Conservation (phyloP, 2,329 filamentous ascomycete species). For the Sodiomyces alkalinus region DNA sequence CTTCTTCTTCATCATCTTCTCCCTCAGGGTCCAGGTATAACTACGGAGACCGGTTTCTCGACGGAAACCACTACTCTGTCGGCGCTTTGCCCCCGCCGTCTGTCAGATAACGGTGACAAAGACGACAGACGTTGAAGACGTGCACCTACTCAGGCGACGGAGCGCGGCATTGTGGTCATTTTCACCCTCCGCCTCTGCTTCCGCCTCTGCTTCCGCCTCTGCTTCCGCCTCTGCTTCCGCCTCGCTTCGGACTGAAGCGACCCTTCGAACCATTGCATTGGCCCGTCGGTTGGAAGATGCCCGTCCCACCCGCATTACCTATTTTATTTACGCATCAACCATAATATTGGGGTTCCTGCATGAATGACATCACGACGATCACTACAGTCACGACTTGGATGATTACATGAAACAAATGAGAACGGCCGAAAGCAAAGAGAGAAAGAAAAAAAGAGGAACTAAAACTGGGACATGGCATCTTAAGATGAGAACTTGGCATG, state of each 20-base stretch:
- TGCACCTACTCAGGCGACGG: background rate
- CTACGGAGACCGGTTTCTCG: constrained; percentile 26
- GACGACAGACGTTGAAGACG: constrained; percentile 16
- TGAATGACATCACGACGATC: no score
- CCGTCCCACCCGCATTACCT: no score
- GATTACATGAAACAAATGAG: no score
- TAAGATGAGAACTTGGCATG: background rate
- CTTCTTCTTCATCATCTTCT: constrained; percentile 24
- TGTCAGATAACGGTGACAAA: constrained; percentile 15
- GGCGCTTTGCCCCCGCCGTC: constrained; percentile 25
- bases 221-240: no score
- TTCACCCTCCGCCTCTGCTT: background rate
- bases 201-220: no score
- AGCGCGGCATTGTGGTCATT: constrained; percentile 1
- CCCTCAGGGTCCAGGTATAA: constrained; percentile 20
- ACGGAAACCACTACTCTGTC: constrained; percentile 30
- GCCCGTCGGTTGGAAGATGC: no score
- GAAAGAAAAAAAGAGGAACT: constrained; percentile 1
- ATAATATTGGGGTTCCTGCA: no score
- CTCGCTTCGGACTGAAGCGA: no score
- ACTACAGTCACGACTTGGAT: no score
- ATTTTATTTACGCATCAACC: no score
- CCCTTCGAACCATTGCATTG: no score
- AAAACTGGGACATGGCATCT: background rate
- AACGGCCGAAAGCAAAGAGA: no score